These are phyloP conservation scores for Magnolia kwangsiensis DNA, from an alignment of 164 flowering plant species.

Conservation along the genomic window DNA sequence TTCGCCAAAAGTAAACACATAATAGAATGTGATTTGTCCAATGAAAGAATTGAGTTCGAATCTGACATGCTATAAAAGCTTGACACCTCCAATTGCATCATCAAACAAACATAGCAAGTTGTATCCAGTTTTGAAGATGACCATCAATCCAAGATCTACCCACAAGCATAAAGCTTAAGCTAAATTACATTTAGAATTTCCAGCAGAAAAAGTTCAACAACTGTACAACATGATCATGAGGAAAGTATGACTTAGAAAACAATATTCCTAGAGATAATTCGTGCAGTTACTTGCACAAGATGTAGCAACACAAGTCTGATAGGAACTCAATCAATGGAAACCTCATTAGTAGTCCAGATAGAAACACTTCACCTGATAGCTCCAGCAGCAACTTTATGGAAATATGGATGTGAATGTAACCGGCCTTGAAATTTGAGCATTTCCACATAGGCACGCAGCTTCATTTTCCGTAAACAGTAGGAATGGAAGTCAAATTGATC, in stretches of 20 bases:
- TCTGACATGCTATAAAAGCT: too few relatives aligned
- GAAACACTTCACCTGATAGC: conserved; percentile 65
- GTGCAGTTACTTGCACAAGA: neutral
- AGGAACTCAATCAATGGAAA: neutral
- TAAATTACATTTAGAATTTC: too few relatives aligned
- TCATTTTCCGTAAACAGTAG: conserved; percentile 97
- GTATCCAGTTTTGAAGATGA: too few relatives aligned
- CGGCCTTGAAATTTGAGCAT: conserved; percentile 97
- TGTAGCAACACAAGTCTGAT: neutral
- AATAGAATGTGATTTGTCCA: too few relatives aligned
- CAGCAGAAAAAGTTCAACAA: neutral
- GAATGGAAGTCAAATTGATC: conserved; percentile 99
- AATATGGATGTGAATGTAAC: conserved; percentile 86
- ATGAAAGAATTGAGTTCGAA: too few relatives aligned
- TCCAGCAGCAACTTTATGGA: conserved; percentile 93
- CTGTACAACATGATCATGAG: neutral
- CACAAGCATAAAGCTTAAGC: too few relatives aligned
- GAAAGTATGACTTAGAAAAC: neutral
- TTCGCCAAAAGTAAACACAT: too few relatives aligned
- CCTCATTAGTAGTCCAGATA: neutral
- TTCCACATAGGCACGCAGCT: conserved; percentile 86
- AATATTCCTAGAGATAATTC: neutral
- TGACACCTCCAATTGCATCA: too few relatives aligned
- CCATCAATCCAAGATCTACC: too few relatives aligned
- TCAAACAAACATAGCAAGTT: too few relatives aligned